phyloP scores from a whole-genome alignment of 306 rosid species.

The Luffa aegyptiaca region DNA sequence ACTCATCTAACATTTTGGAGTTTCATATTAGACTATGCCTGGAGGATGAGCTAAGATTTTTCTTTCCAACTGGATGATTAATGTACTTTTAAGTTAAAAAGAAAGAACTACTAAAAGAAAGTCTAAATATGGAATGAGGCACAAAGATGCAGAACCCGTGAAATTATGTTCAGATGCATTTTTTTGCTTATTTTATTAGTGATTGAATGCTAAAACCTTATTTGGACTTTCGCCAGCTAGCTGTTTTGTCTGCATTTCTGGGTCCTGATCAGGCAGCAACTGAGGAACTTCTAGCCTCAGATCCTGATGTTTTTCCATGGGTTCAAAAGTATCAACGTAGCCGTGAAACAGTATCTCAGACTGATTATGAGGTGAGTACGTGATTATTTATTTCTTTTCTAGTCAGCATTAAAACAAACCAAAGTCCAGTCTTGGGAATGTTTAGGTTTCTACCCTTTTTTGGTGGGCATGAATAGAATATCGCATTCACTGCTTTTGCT shows the following conservation, averaged over 20 bases:
- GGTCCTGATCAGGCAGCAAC: constrained; percentile 85
- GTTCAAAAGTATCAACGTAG: constrained; percentile 83
- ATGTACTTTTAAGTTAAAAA: background rate
- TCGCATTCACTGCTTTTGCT: background rate
- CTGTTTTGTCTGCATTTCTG: constrained; percentile 79
- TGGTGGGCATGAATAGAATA: background rate
- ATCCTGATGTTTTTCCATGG: constrained; percentile 82
- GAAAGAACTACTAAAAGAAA: background rate
- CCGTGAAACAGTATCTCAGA: constrained; percentile 84
- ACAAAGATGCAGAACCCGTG: background rate
- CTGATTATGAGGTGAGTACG: constrained; percentile 74
- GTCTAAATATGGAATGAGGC: background rate
- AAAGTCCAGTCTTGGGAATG: background rate
- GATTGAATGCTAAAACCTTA: constrained; percentile 8
- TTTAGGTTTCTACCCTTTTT: background rate
- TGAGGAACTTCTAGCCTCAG: constrained; percentile 63
- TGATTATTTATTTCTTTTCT: background rate
- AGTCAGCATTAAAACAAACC: background rate
- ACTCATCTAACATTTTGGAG: too few relatives aligned
- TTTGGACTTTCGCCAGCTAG: constrained; percentile 39
- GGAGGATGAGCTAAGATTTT: background rate
- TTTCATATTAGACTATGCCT: background rate
- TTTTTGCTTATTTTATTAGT: background rate
- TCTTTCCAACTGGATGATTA: background rate
- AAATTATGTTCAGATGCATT: background rate